These are phyloP conservation scores for Rubia peregrina DNA, from an alignment of 305 asterid species.

Conservation along the genomic window DNA sequence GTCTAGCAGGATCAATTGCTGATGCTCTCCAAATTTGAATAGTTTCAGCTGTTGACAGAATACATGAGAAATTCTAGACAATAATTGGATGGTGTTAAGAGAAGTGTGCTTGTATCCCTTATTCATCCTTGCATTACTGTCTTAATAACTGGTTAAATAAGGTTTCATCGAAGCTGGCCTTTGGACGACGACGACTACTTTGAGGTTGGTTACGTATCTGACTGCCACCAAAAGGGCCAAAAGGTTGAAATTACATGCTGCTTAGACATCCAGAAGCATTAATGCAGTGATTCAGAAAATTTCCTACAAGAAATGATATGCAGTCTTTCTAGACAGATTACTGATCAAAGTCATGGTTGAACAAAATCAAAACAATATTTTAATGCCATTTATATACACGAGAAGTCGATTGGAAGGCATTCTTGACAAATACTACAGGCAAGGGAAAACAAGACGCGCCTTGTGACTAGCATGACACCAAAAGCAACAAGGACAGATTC, in stretches of 20 bases:
- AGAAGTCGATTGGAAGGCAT: background rate
- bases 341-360: background rate
- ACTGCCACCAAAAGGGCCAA: background rate
- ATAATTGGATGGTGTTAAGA: background rate
- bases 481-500: too few relatives aligned
- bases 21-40: conserved; percentile 75
- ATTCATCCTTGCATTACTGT: background rate
- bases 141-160: background rate
- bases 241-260: background rate
- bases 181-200: background rate
- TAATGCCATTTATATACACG: background rate
- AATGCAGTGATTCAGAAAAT: background rate
- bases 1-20: conserved; percentile 90
- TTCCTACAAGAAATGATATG: background rate
- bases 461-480: too few relatives aligned
- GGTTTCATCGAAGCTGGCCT: background rate
- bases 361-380: background rate
- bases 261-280: background rate
- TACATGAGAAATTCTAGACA: background rate
- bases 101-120: background rate
- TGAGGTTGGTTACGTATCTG: background rate
- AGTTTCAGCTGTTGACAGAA: background rate
- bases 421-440: background rate
- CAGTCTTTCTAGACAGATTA: too few relatives aligned
- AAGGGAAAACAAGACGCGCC: background rate